Conservation (phyloP, 108 stramenopile genomes). For the Cyclotella cryptica region DNA sequence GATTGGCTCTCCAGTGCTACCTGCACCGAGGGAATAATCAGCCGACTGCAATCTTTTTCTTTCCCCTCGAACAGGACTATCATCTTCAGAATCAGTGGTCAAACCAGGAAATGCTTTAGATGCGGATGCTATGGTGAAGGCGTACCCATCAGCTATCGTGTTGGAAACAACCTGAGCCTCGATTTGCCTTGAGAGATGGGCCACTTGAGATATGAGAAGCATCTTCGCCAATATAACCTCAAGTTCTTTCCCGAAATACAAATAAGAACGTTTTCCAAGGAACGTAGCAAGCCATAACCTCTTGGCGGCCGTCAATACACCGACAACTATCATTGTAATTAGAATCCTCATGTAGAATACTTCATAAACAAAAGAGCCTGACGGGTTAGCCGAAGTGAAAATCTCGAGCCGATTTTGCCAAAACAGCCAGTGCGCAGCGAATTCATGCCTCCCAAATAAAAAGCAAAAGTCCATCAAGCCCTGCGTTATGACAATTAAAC, state of each 20-base stretch:
- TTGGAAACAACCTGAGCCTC: conserved; percentile 22
- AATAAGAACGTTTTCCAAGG: conserved; percentile 60
- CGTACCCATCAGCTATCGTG: conserved; percentile 16
- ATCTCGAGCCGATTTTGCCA: conserved; percentile 54
- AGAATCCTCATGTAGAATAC: conserved; percentile 49
- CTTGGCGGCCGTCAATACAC: conserved; percentile 64
- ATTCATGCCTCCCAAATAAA: conserved; percentile 46
- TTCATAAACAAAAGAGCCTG: conserved; percentile 37
- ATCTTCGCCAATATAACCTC: conserved; percentile 69
- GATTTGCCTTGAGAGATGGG: conserved; percentile 47
- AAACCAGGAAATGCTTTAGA: conserved; percentile 17
- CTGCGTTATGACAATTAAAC: background rate
- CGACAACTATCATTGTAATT: conserved; percentile 55
- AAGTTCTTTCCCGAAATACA: conserved; percentile 58
- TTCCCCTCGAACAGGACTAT: conserved; percentile 2
- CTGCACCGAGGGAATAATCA: background rate
- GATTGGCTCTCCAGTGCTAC: background rate
- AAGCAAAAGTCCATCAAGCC: conserved; percentile 27
- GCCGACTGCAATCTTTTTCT: background rate
- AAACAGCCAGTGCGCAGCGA: conserved; percentile 40
- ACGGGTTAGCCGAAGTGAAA: conserved; percentile 60
- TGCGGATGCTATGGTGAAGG: conserved; percentile 27
- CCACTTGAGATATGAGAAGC: conserved; percentile 62
- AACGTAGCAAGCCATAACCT: conserved; percentile 66
- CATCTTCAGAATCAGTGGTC: conserved; percentile 41